Base-by-base conservation (phyloP, 2,329 filamentous ascomycete species). In the Daldinia sp. region DNA sequence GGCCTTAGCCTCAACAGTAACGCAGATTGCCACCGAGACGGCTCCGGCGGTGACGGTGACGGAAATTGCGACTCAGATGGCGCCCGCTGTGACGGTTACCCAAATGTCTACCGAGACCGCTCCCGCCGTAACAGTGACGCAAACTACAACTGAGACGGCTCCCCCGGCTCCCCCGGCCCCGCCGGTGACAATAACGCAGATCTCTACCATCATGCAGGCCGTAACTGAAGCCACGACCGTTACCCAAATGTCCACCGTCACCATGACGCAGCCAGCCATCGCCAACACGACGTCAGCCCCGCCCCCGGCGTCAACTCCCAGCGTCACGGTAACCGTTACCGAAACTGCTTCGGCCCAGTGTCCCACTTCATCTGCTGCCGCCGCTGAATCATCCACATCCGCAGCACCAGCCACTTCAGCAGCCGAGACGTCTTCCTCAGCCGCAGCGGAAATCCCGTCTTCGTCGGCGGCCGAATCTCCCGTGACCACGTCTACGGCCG, bases 211-310 rank as follows among this genome's bases (percentile, higher is more conserved):
- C 7, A 33, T 51, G 23, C 54, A 64, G 18, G 3, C 74, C n/a
- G 53, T 76, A 26, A 74, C 73, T 50, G 58, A 65, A 28, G 56
- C 64, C n/a, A 48, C 67, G 57, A 69, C 72, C 13, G 63, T 74
- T 18, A 77, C 72, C n/a, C 70, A 73, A 62, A 57, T 72, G 13
- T 72, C 72, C 7, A 78, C 76, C 1, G 67, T 72, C 10, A 76
- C 75, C 44, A 73, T 77, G 72, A 66, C 76, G 65, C 74, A 78
- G 5, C 46, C 68, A 3, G 50, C 68, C 6, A 10, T 15, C 18
- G 20, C 53, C 6, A 9, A 18, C 37, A 37, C 53, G 23, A n/a
- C 23, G n/a, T 13, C 35, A 12, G 13, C 53, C 20, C 20, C 20
- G 13, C 37, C 53, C 0, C 20, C 44, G 23, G 46, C 46, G 5